Conservation (phyloP, 352 stramenopile species). For the Globisporangium camurandrum region DNA sequence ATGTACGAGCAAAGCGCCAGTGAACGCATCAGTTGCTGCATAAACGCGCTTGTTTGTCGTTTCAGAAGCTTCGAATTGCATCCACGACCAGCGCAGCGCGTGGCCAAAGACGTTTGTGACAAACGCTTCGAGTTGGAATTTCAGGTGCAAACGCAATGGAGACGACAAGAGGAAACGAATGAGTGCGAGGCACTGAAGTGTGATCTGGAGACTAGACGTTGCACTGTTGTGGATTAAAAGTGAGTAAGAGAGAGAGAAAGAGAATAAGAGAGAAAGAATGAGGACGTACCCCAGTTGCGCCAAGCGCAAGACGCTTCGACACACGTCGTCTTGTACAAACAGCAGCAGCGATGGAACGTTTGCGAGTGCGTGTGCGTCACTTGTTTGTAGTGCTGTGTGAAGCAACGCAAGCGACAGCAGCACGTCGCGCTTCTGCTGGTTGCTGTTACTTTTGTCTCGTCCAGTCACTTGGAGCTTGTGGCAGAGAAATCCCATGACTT, state of each 20-base stretch:
- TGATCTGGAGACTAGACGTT: slow-evolving; percentile 43
- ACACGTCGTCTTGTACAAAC: slow-evolving; percentile 83
- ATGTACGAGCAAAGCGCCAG: slow-evolving; percentile 37
- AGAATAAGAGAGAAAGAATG: background rate
- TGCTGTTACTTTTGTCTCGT: slow-evolving; percentile 18
- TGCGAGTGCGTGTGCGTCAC: slow-evolving; percentile 38
- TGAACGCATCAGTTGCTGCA: slow-evolving; percentile 55
- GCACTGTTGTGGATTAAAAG: too few species aligned
- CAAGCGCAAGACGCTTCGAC: slow-evolving; percentile 62
- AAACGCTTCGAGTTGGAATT: slow-evolving; percentile 77
- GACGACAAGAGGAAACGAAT: slow-evolving; percentile 70
- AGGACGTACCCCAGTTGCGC: slow-evolving; percentile 48
- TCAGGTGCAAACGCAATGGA: slow-evolving; percentile 58
- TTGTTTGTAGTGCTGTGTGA: slow-evolving; percentile 40
- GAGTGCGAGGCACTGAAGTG: slow-evolving; percentile 51
- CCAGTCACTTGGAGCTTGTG: slow-evolving; percentile 76
- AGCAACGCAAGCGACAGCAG: slow-evolving; percentile 67
- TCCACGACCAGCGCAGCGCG: slow-evolving; percentile 59
- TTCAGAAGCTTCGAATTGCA: slow-evolving; percentile 39
- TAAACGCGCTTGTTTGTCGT: slow-evolving; percentile 21
- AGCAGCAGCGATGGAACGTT: slow-evolving; percentile 61
- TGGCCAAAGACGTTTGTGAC: slow-evolving; percentile 65
- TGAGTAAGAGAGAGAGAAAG: background rate
- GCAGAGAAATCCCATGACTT: slow-evolving; percentile 72
- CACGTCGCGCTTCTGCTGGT: slow-evolving; percentile 44